phyloP scores from a whole-genome alignment of 495 filamentous ascomycete genomes.

The Annulohypoxylon stygium region DNA sequence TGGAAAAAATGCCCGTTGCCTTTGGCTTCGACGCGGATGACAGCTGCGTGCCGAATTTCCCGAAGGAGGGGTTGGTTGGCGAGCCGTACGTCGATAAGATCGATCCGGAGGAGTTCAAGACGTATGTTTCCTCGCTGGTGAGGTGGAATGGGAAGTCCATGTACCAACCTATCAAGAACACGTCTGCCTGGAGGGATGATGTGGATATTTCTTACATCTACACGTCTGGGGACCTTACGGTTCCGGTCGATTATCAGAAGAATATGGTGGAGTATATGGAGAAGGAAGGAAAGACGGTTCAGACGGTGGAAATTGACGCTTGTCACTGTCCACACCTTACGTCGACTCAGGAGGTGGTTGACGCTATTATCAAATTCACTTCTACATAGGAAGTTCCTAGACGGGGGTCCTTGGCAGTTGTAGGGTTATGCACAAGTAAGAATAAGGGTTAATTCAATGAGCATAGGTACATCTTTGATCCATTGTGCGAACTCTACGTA shows the following conservation, averaged over 20 bases:
- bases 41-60: too few species aligned
- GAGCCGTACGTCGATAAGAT: too few species aligned
- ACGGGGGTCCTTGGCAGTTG: neutral
- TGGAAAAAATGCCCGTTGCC: too few species aligned
- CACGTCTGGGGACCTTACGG: neutral
- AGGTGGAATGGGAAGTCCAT: constrained; percentile 3
- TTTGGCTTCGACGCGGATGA: too few species aligned
- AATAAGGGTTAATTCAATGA: neutral
- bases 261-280: neutral
- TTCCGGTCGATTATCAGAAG: neutral
- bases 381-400: neutral
- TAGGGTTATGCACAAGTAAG: neutral
- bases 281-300: neutral
- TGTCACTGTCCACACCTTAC: constrained; percentile 2
- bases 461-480: too few species aligned
- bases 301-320: neutral
- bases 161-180: neutral
- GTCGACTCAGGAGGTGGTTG: constrained; percentile 9
- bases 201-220: neutral
- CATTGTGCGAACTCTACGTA: too few species aligned
- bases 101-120: neutral
- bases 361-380: neutral
- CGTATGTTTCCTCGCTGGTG: neutral
- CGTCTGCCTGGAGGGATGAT: neutral
- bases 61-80: too few species aligned